Conservation (phyloP, 345 rosid species). For the Excoecaria cochinchinensis region DNA sequence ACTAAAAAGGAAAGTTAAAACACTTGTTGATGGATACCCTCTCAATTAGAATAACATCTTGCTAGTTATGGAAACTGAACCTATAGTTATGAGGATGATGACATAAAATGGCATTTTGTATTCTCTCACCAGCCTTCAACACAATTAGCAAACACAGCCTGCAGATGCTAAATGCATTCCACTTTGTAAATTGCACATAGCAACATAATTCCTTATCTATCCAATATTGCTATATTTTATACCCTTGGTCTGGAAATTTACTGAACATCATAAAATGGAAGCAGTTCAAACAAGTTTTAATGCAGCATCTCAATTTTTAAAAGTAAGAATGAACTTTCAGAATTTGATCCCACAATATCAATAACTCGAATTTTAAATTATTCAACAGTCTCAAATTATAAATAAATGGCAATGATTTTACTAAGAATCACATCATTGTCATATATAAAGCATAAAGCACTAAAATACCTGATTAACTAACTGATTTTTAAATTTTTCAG, state of each 20-base stretch:
- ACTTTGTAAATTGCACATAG: background rate
- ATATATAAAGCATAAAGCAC: background rate
- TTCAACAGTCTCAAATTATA: background rate
- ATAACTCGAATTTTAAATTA: background rate
- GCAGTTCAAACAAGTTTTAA: background rate
- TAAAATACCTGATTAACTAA: slow-evolving; percentile 79
- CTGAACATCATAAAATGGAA: background rate
- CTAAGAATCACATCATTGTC: background rate
- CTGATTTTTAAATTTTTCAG: slow-evolving; percentile 59
- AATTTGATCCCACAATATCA: background rate
- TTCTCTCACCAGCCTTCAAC: background rate
- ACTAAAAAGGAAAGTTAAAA: too few species aligned
- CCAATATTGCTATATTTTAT: background rate
- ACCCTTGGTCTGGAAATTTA: background rate
- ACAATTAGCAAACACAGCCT: background rate
- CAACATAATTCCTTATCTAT: background rate
- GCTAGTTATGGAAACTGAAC: background rate
- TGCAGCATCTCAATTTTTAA: background rate
- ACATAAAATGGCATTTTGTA: background rate
- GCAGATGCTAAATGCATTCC: background rate
- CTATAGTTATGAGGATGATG: background rate
- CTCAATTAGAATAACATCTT: background rate
- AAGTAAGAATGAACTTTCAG: background rate
- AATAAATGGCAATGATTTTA: background rate
- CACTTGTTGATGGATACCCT: too few species aligned